Conservation (phyloP, 305 asterid genomes). For the Nicotiana rustica region DNA sequence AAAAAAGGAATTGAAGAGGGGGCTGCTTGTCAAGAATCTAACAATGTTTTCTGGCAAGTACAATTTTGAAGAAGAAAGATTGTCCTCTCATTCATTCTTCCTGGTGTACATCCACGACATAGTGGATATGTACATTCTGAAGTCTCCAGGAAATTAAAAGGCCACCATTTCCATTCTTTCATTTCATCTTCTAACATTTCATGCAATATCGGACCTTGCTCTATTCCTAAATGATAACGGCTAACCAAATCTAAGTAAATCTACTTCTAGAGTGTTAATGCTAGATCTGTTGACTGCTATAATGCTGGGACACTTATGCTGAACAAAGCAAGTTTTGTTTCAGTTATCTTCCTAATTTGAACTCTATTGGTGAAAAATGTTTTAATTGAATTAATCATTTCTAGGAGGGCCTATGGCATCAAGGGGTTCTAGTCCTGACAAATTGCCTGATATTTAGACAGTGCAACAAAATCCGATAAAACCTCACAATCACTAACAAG, state of each 20-base stretch:
- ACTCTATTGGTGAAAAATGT: neutral
- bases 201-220: neutral
- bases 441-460: neutral
- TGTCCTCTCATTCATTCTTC: constrained; percentile 8
- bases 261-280: constrained; percentile 9
- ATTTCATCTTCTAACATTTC: constrained; percentile 26
- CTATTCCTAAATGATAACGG: neutral
- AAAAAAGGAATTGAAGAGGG: neutral
- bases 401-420: constrained; percentile 15
- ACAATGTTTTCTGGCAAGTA: constrained; percentile 18
- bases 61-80: constrained; percentile 17
- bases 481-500: neutral
- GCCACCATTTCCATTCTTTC: neutral
- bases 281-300: neutral
- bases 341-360: constrained; percentile 6
- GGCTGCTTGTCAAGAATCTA: constrained; percentile 4
- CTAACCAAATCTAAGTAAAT: neutral
- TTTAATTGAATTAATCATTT: neutral
- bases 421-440: neutral
- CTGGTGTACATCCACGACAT: neutral
- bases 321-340: neutral
- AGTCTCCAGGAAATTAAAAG: constrained; percentile 8
- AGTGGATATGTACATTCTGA: neutral
- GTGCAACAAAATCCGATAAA: neutral
- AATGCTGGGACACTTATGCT: neutral